Evolutionary conservation across 306 rosid species (phyloP).

Genomic region (Hippophae tibetana): DNA sequence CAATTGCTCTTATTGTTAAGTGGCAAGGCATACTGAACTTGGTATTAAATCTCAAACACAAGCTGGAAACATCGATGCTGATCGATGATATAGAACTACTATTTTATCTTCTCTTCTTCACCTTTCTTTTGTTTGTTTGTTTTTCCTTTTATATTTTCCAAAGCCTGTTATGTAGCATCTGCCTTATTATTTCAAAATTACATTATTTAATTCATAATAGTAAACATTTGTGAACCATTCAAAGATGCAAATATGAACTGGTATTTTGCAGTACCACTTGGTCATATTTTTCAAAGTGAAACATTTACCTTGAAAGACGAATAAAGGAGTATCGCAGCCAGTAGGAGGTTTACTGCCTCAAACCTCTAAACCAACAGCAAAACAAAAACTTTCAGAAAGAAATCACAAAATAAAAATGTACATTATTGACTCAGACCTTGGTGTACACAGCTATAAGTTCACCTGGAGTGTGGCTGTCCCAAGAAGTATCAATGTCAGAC

Average conservation of each 20-base stretch:
- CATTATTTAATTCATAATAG: background rate
- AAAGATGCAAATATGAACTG: background rate
- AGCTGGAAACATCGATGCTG: background rate
- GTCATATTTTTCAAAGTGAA: conserved; percentile 3
- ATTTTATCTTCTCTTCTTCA: too few relatives aligned
- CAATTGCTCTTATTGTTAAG: too few relatives aligned
- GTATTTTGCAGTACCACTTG: background rate
- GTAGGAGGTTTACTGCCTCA: conserved; percentile 81
- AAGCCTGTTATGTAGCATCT: too few relatives aligned
- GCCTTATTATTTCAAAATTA: background rate
- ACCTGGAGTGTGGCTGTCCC: conserved; percentile 88
- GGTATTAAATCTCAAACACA: background rate
- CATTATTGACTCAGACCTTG: background rate
- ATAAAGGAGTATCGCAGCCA: conserved; percentile 66
- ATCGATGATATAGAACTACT: too few relatives aligned
- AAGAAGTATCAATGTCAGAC: conserved; percentile 63
- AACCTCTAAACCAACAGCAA: conserved; percentile 47
- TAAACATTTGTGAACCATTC: background rate
- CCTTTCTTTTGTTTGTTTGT: too few relatives aligned
- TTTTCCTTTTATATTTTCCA: too few relatives aligned
- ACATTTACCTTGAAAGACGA: conserved; percentile 73
- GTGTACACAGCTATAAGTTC: conserved; percentile 14
- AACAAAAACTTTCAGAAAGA: conserved; percentile 17
- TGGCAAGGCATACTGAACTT: background rate
- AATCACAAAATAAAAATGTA: conserved; percentile 1